These are phyloP conservation scores for Aspergillus neoniger DNA, from an alignment of 2,329 filamentous ascomycete genomes.

Conservation along the genomic window DNA sequence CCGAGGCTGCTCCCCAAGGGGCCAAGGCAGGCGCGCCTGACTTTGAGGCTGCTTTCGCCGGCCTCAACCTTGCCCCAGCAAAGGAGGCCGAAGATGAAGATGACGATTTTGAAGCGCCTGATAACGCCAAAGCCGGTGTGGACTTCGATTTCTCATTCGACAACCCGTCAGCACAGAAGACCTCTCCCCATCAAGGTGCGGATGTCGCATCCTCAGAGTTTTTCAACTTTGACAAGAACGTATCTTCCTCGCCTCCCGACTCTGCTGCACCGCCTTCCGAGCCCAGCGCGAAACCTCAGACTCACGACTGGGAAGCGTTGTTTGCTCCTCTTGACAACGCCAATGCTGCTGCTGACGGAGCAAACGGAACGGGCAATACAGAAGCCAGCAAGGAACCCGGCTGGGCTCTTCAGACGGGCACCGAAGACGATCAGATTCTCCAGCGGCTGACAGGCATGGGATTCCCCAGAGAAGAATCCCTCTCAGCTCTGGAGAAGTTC, in stretches of 20 bases:
- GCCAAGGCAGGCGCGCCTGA: slow-evolving; percentile 41
- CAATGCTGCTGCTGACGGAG: slow-evolving; percentile 24
- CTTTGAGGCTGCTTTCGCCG: slow-evolving; percentile 51
- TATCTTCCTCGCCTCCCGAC: slow-evolving; percentile 40
- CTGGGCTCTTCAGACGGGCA: slow-evolving; percentile 70
- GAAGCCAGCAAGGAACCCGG: slow-evolving; percentile 49
- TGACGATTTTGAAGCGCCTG: slow-evolving; percentile 50
- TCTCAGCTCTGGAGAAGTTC: slow-evolving; percentile 85
- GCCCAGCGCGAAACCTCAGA: slow-evolving; percentile 41
- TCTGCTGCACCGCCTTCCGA: slow-evolving; percentile 42
- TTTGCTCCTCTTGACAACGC: slow-evolving; percentile 74
- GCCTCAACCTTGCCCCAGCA: slow-evolving; percentile 47
- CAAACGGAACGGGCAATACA: slow-evolving; percentile 18
- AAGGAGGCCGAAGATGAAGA: slow-evolving; percentile 58
- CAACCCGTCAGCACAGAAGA: slow-evolving; percentile 36
- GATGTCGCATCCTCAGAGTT: slow-evolving; percentile 38
- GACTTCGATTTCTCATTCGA: slow-evolving; percentile 53
- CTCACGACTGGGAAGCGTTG: slow-evolving; percentile 91
- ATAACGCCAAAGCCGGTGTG: slow-evolving; percentile 32
- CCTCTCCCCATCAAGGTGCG: slow-evolving; percentile 23
- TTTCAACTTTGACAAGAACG: slow-evolving; percentile 40
- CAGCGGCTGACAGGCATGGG: slow-evolving; percentile 91
- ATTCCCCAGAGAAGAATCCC: slow-evolving; percentile 71
- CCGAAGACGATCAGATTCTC: slow-evolving; percentile 87
- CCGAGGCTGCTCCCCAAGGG: slow-evolving; percentile 19